phyloP scores from a whole-genome alignment of 306 rosid genomes.

The Styphnolobium japonicum region DNA sequence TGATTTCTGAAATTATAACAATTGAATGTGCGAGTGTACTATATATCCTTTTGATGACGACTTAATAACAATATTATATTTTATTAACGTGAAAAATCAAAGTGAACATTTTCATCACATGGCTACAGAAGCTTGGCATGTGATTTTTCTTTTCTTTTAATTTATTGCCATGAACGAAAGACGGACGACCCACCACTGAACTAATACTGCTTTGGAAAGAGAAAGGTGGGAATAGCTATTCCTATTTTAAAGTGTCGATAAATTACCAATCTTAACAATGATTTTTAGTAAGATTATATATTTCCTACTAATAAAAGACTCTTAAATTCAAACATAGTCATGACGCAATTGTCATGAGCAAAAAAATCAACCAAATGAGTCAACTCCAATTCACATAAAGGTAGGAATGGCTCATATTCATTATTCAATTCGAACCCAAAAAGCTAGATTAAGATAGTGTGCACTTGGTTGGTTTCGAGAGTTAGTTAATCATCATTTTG shows the following conservation, averaged over 20 bases:
- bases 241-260: too few relatives aligned
- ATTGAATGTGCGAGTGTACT: neutral
- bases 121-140: slow-evolving; percentile 8
- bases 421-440: neutral
- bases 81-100: neutral
- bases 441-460: neutral
- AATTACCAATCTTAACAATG: too few relatives aligned
- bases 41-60: neutral
- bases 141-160: neutral
- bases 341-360: too few relatives aligned
- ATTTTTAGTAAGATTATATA: too few relatives aligned
- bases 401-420: neutral
- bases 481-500: slow-evolving; percentile 5
- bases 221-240: neutral
- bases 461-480: slow-evolving; percentile 1
- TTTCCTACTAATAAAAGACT: too few relatives aligned
- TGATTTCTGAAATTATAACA: neutral
- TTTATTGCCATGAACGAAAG: slow-evolving; percentile 10
- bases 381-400: too few relatives aligned
- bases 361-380: too few relatives aligned
- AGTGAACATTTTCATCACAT: neutral
- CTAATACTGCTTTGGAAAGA: neutral
- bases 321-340: too few relatives aligned
- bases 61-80: neutral
- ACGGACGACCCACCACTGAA: neutral